Evolutionary conservation across 768 basidiomycete genomes (phyloP).

Genomic region (Lentinus tigrinus): DNA sequence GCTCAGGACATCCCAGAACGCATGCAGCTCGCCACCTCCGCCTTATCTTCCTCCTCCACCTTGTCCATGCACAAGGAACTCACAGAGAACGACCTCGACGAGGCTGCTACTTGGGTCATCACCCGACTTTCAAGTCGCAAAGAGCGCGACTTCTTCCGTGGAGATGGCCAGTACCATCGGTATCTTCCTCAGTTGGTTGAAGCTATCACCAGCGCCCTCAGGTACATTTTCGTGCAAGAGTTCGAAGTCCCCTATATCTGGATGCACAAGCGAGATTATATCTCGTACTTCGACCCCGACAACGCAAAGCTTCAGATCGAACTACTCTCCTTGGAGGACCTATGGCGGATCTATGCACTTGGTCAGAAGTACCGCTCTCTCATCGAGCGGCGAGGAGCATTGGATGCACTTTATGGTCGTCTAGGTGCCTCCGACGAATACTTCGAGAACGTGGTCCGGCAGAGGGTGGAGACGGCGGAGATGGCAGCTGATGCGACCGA

Average conservation of each 20-base stretch:
- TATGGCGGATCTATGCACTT: constrained; percentile 90
- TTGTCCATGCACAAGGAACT: constrained; percentile 62
- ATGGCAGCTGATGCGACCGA: constrained; percentile 88
- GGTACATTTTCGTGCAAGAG: constrained; percentile 81
- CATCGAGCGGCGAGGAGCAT: constrained; percentile 64
- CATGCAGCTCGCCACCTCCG: constrained; percentile 87
- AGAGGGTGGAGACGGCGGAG: constrained; percentile 78
- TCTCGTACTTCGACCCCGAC: constrained; percentile 74
- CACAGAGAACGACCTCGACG: constrained; percentile 69
- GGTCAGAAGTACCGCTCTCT: constrained; percentile 90
- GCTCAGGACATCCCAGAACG: constrained; percentile 91
- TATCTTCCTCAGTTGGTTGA: constrained; percentile 68
- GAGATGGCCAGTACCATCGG: constrained; percentile 55
- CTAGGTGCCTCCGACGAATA: constrained; percentile 72
- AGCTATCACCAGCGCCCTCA: constrained; percentile 77
- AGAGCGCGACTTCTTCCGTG: constrained; percentile 69
- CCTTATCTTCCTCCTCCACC: constrained; percentile 66
- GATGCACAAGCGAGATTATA: constrained; percentile 89
- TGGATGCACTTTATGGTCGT: constrained; percentile 64
- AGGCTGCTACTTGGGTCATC: constrained; percentile 88
- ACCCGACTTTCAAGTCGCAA: constrained; percentile 71
- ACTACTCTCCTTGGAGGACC: constrained; percentile 73
- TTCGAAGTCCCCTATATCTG: constrained; percentile 96
- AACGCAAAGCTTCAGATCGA: constrained; percentile 63
- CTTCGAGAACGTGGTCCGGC: constrained; percentile 67